These are phyloP conservation scores for Pseudocercospora pini-densiflorae DNA, from an alignment of 2,329 filamentous ascomycete genomes.

Conservation along the genomic window DNA sequence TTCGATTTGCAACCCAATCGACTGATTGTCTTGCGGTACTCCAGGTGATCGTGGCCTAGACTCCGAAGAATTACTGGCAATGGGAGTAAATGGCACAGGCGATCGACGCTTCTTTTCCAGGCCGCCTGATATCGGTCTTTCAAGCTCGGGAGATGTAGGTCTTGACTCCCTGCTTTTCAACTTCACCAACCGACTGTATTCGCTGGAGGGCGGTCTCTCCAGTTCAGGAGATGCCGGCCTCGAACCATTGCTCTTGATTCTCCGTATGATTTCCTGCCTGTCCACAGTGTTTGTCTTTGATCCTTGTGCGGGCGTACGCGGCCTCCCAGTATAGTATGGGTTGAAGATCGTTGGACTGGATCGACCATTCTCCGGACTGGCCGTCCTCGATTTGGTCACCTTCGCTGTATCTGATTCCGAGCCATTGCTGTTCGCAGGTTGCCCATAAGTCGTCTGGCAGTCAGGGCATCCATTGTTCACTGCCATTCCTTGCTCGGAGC, in stretches of 20 bases:
- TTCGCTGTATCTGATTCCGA: conserved; percentile 18
- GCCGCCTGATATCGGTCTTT: conserved; percentile 25
- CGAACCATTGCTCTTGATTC: conserved; percentile 65
- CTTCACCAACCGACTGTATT: conserved; percentile 66
- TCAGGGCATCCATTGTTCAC: conserved; percentile 29
- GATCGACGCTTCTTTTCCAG: conserved; percentile 49
- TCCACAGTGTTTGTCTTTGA: conserved; percentile 50
- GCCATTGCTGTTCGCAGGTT: conserved; percentile 12
- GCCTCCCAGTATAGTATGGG: conserved; percentile 42
- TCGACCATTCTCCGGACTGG: conserved; percentile 26
- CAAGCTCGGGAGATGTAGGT: conserved; percentile 35
- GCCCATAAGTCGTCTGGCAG: conserved; percentile 25
- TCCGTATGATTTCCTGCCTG: conserved; percentile 79
- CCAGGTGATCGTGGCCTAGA: conserved; percentile 30
- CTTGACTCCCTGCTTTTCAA: conserved; percentile 64
- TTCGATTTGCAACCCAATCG: conserved; percentile 65
- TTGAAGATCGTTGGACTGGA: conserved; percentile 39
- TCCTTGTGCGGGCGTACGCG: conserved; percentile 36
- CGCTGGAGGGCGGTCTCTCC: conserved; percentile 24
- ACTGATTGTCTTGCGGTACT: conserved; percentile 31
- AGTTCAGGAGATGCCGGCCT: conserved; percentile 35
- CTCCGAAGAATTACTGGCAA: conserved; percentile 7
- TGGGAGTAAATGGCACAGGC: conserved; percentile 47
- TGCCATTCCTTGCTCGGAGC: conserved; percentile 33
- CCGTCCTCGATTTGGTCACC: conserved; percentile 20